Evolutionary conservation across 768 basidiomycete genomes (phyloP), one percentile per base, ranked within the genome.

Genomic region (Dentipellis fragilis): DNA sequence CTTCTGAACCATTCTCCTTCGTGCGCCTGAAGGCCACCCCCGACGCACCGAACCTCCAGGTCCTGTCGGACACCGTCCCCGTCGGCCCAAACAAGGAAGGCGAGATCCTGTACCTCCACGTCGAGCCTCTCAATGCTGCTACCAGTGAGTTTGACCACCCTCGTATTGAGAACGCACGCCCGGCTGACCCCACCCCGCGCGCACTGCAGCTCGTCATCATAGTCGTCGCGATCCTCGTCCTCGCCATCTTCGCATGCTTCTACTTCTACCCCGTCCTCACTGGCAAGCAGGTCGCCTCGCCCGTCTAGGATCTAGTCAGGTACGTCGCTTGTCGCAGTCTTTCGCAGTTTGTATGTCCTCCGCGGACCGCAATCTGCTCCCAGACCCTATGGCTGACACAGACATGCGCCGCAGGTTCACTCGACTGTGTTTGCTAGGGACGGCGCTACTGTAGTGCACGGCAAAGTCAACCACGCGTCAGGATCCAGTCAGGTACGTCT

Each of bases 241-340:
- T 59, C 35, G 54, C 37, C 38, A 23, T 55, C 6, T 58, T 59
- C 49, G 36, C 58, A 6, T 42, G 52, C 23, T 60, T 58, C 49
- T 60, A 59, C 55, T 9, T 56, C 49, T 56, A 58, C 29, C 59
- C 59, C 14, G 17, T 49, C 12, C 10, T 58, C 42, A 34, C 11
- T 16, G 40, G 46, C 23, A 23, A 23, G 45, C n/a, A 40, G n/a
- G 12, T 10, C 4, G 2, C 22, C 23, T n/a, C 35, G 48, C 40
- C 38, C 34, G 16, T 36, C 57, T 29, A 29, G 29, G 6, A 29
- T 29, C 6, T 6, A 29, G 29, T 6, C 29, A 29, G 29, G 29
- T 29, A 29, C 29, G 29, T 29, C 29, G 3, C 6, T 3, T 6
- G 29, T 29, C 29, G 3, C 29, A 29, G 3, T 29, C n/a, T n/a